Base-by-base conservation (phyloP, 108 stramenopile species). In the Pseudonitzschia multistriata region DNA sequence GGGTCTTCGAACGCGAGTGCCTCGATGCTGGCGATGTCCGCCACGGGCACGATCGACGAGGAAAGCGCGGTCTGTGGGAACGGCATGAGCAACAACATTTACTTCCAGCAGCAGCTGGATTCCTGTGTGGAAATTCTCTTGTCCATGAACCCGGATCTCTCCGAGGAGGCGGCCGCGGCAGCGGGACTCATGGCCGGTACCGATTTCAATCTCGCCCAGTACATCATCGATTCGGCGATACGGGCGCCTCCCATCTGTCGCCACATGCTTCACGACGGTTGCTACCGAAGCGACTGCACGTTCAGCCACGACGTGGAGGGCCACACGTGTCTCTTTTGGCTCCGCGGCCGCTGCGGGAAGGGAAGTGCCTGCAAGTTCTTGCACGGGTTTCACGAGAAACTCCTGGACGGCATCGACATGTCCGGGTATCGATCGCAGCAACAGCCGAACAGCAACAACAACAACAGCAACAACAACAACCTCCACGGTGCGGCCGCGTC, bases 281-380 rank as follows among this genome's bases (percentile, higher is more conserved):
- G 90, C 57, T 91, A 91, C 66, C 79, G 90, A n/a, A 81, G 80
- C 39, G 90, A 91, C 62, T 91, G 90, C 71, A 81, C 79, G 29
- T 91, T 87, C 76, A 85, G 84, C 35, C 90, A 91, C 61, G 86
- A 88, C 57, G 74, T 91, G 17, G 86, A 79, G 1, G 85, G 87
- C 14, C 81, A 86, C 34, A 87, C 88, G 1, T 91, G 90, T 61
- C 59, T 87, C 35, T 91, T 91, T 60, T 91, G 90, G 90, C 34
- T 91, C 19, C 80, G 86, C 36, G 90, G 90, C 17, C 77, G 88
- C 21, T 91, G 90, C 67, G 76, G 80, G 10, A 88, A 88, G 52
- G 83, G 81, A 13, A 67, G 65, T n/a, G 52, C 70, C 30, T 91
- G 90, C 71, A 84, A 76, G 14, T 91, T 91, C 48, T 49, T 83